phyloP scores from a whole-genome alignment of 2,329 filamentous ascomycete species.

The Phymatotrichopsis omnivora region DNA sequence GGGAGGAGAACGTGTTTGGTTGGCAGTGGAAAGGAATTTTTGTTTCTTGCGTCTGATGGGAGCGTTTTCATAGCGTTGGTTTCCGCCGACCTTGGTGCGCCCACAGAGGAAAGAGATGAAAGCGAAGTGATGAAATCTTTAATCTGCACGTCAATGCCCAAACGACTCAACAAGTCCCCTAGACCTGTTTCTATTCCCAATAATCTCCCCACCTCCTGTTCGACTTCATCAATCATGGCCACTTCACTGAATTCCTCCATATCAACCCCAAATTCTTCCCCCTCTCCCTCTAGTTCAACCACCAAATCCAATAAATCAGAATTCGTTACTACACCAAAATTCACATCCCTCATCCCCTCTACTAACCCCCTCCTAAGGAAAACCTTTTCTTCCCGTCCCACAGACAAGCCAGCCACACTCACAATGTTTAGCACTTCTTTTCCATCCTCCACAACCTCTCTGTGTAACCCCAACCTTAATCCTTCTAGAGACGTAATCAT shows the following conservation, averaged over 20 bases:
- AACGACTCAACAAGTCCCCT: slow-evolving; percentile 18
- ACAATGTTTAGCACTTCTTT: slow-evolving; percentile 57
- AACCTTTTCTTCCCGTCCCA: slow-evolving; percentile 81
- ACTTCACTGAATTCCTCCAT: slow-evolving; percentile 2
- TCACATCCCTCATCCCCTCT: slow-evolving; percentile 42
- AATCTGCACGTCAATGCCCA: slow-evolving; percentile 20
- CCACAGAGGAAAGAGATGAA: slow-evolving; percentile 28
- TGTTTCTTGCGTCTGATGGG: slow-evolving; percentile 9
- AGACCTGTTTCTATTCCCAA: slow-evolving; percentile 17
- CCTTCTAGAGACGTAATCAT: too few species aligned
- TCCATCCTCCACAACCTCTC: too few species aligned
- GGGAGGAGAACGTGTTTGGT: slow-evolving; percentile 34
- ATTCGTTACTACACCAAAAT: slow-evolving; percentile 21
- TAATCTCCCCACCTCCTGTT: not conserved
- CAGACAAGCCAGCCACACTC: slow-evolving; percentile 65
- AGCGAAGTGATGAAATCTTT: slow-evolving; percentile 27
- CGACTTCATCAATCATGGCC: not conserved
- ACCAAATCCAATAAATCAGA: slow-evolving; percentile 19
- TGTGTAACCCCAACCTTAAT: too few species aligned
- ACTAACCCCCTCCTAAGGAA: slow-evolving; percentile 68
- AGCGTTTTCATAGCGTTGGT: not conserved
- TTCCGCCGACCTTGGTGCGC: not conserved
- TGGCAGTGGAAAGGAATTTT: too few species aligned
- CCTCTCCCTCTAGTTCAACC: slow-evolving; percentile 16
- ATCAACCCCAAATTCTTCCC: not conserved